phyloP scores from a whole-genome alignment of 164 flowering plant genomes.

The Stephania japonica region DNA sequence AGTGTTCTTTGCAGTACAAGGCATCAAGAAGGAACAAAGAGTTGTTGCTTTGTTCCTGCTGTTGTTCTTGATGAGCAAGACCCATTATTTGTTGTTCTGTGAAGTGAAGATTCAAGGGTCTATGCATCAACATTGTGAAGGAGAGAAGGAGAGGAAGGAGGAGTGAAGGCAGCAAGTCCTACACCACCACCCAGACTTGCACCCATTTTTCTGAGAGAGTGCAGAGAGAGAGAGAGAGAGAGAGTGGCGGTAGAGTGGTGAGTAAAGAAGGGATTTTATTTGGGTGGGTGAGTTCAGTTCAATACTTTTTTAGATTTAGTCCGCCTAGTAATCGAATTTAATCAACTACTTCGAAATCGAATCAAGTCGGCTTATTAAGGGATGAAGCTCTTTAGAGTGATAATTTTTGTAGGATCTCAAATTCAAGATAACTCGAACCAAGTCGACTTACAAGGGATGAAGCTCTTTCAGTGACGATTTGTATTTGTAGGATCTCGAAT shows the following conservation, averaged over 20 bases:
- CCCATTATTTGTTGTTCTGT: neutral
- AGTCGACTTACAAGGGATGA: no score
- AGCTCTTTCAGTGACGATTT: no score
- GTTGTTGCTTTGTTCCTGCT: slow-evolving; percentile 8
- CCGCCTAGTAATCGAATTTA: no score
- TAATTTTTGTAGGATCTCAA: no score
- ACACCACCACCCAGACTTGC: neutral
- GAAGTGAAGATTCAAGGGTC: slow-evolving; percentile 33
- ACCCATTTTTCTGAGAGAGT: neutral
- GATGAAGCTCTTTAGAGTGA: no score
- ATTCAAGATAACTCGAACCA: no score
- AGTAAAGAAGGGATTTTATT: neutral
- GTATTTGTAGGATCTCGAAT: no score
- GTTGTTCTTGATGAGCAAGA: slow-evolving; percentile 21
- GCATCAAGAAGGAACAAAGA: slow-evolving; percentile 31
- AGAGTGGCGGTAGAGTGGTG: neutral
- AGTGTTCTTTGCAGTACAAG: slow-evolving; percentile 52
- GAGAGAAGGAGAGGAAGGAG: slow-evolving; percentile 28
- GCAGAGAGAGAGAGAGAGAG: neutral
- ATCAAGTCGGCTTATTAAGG: no score
- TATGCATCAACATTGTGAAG: slow-evolving; percentile 16
- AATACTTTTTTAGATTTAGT: no score
- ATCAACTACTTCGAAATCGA: no score
- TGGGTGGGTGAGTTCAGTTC: slow-evolving; percentile 4
- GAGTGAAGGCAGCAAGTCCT: neutral